Evolutionary conservation across 345 rosid species (phyloP), one percentile per base, ranked within the genome.

Genomic region (Moricandia arvensis): DNA sequence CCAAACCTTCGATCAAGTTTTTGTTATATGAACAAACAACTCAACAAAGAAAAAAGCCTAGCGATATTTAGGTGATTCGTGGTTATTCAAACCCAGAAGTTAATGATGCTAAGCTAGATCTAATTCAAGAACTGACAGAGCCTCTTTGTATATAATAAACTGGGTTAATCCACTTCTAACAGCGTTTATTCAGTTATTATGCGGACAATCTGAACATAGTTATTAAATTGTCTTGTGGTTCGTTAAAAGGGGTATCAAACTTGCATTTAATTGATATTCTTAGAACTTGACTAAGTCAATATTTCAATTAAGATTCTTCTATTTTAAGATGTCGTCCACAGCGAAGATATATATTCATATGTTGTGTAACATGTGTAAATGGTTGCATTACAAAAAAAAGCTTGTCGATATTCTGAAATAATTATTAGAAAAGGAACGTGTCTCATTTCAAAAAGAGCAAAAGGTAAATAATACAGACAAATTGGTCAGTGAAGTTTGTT

Each of bases 401-500:
- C 6, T 4, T 24, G 77, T 38, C 30, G 45, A 64, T 64, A 63
- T 35, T 51, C 30, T 11, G n/a, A 63, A 43, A 12, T 54, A 7
- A 11, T 15, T 24, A 53, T 35, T 26, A 49, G 8, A 33, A n/a
- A 61, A 34, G 9, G 66, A 61, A 16, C 26, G 27, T 34, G 27
- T n/a, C 27, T 61, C 43, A 0, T 17, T 16, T 17, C 4, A 7
- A 49, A n/a, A 61, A 34, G n/a, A 61, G 45, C 27, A 61, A 61
- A 61, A 33, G 17, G 65, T 21, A 10, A 6, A 11, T 43, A 58
- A 60, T 49, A 49, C 30, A 68, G 54, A 60, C 62, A 75, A 59
- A 75, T 12, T 15, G 68, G 73, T 59, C 41, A 59, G 68, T 75
- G 54, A 75, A 30, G 72, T 30, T 43, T 58, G 66, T 21, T 59